A percentile compares a stretch with the other conserved stretches of the same genome.
Evolutionary conservation across 2,329 filamentous ascomycete genomes (phyloP).

Genomic region (Colletotrichum sp.): DNA sequence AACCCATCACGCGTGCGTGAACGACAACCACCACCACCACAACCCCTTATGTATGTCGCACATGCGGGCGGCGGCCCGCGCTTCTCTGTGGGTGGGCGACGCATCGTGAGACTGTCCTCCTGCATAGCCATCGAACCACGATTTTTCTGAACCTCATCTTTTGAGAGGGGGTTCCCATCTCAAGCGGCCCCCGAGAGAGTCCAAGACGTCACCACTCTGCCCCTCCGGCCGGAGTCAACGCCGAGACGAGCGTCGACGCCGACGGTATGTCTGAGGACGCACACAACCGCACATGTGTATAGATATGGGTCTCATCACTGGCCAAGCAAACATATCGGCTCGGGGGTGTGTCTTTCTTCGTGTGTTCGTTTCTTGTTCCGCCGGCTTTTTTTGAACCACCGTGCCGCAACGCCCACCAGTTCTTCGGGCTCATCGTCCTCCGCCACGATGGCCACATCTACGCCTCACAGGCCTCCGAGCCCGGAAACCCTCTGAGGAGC

Average conservation of each 20-base stretch:
- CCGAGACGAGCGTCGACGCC: not conserved
- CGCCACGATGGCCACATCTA: not conserved
- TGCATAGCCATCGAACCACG: not conserved
- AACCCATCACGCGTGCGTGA: not conserved
- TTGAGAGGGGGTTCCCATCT: not conserved
- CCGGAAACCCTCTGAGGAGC: not conserved
- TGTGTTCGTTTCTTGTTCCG: not conserved
- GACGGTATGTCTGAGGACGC: not conserved
- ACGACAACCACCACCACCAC: not conserved
- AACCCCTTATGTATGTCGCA: not conserved
- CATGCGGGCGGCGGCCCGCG: not conserved
- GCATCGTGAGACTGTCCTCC: not conserved
- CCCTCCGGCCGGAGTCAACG: not conserved
- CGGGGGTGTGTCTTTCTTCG: not conserved
- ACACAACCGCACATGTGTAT: not conserved
- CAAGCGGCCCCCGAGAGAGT: not conserved
- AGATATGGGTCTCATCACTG: not conserved
- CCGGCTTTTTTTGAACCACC: not conserved
- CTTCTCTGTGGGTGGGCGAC: not conserved
- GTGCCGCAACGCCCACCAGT: not conserved
- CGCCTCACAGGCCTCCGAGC: not conserved
- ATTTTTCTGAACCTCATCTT: not conserved
- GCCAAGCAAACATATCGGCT: not conserved
- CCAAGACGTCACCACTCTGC: not conserved
- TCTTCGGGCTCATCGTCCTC: not conserved